Percentiles rank a stretch among this genome's conserved stretches.
These are phyloP conservation scores for Sanghuangporus baumii DNA, from an alignment of 1,284 basidiomycete genomes.

Conservation along the genomic window DNA sequence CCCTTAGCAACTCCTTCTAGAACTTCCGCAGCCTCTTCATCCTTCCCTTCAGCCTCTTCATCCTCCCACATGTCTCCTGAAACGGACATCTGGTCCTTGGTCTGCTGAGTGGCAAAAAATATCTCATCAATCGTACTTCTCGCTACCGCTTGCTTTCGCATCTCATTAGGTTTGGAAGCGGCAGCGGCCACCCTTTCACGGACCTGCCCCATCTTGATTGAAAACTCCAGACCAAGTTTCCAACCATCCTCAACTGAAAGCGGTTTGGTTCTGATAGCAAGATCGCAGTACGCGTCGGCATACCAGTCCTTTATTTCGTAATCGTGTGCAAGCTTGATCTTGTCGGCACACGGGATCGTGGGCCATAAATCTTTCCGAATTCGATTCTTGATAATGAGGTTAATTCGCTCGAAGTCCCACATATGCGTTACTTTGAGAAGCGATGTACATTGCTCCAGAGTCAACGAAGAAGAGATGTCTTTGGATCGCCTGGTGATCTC, in stretches of 20 bases:
- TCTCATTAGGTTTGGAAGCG: background rate
- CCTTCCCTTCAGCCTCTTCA: too few species aligned
- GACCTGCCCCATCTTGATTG: conserved; percentile 1
- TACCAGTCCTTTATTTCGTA: conserved; percentile 5
- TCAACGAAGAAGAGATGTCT: background rate
- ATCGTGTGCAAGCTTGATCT: background rate
- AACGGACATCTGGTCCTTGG: too few species aligned
- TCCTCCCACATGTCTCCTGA: too few species aligned
- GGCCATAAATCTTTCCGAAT: background rate
- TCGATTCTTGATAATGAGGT: background rate
- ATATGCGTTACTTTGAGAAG: background rate
- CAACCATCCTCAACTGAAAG: conserved; percentile 2
- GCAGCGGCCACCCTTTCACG: background rate
- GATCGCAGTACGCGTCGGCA: background rate
- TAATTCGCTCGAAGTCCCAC: conserved; percentile 11
- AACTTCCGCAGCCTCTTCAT: too few species aligned
- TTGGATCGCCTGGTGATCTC: background rate
- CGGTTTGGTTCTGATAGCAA: background rate
- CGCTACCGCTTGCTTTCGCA: background rate
- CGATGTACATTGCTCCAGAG: background rate
- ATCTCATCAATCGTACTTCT: background rate
- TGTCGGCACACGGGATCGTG: background rate
- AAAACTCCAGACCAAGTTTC: background rate
- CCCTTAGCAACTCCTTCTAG: too few species aligned
- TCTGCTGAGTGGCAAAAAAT: background rate